These are phyloP conservation scores for Penicillium salamii DNA, from an alignment of 495 filamentous ascomycete species.

Conservation along the genomic window DNA sequence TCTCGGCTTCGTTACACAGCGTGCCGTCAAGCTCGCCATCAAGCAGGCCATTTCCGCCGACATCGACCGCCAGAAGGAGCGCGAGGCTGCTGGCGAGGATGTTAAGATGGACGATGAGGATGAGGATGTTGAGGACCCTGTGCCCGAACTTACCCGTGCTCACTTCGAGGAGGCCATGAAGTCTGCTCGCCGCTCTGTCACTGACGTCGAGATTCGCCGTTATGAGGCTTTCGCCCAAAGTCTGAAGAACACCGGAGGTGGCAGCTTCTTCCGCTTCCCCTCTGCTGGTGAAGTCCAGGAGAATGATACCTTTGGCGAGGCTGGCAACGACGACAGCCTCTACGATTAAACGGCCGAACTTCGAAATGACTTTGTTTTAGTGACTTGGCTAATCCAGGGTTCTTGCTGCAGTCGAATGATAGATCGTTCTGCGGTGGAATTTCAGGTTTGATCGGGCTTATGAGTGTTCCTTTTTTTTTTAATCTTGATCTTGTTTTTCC, in stretches of 20 bases:
- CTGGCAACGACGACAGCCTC: constrained; percentile 84
- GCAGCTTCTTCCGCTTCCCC: constrained; percentile 97
- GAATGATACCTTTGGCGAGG: constrained; percentile 72
- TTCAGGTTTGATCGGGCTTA: constrained; percentile 11
- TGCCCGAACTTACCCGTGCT: constrained; percentile 91
- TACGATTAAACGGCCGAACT: constrained; percentile 55
- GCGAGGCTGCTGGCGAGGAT: constrained; percentile 79
- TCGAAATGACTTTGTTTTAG: constrained; percentile 11
- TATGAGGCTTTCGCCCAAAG: constrained; percentile 99
- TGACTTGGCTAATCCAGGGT: constrained; percentile 10
- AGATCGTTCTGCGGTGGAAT: constrained; percentile 20
- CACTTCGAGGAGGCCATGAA: constrained; percentile 99
- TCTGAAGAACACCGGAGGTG: constrained; percentile 95
- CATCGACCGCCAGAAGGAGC: constrained; percentile 83
- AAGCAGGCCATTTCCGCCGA: constrained; percentile 91
- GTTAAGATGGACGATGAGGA: constrained; percentile 76
- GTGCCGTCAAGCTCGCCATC: constrained; percentile 98
- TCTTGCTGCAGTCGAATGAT: constrained; percentile 17
- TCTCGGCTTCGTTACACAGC: constrained; percentile 97
- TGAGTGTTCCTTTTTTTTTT: constrained; percentile 9
- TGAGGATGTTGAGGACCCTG: constrained; percentile 82
- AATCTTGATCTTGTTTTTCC: constrained; percentile 10
- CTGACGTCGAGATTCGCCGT: constrained; percentile 91
- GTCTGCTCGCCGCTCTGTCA: constrained; percentile 86
- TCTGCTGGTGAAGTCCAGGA: constrained; percentile 60